These are phyloP conservation scores for Lepraria neglecta DNA, from an alignment of 495 filamentous ascomycete genomes.

Conservation along the genomic window DNA sequence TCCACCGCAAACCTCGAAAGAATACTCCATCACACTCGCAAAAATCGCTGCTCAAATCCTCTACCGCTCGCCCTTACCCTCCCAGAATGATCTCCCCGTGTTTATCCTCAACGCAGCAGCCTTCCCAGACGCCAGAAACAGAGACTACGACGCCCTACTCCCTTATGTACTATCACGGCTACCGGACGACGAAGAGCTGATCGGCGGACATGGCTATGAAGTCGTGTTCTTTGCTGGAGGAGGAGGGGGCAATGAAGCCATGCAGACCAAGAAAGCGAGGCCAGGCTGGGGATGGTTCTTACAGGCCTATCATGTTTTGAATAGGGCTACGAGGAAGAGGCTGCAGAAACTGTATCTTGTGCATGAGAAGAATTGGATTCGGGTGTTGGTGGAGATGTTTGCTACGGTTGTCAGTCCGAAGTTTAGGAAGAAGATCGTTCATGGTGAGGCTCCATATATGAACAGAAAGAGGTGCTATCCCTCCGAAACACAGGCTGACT, in stretches of 20 bases:
- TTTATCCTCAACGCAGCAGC: conserved; percentile 51
- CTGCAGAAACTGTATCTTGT: conserved; percentile 50
- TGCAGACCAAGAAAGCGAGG: conserved; percentile 36
- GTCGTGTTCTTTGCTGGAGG: conserved; percentile 52
- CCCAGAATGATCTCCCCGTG: conserved; percentile 40
- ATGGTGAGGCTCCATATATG: conserved; percentile 34
- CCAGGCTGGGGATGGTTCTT: conserved; percentile 54
- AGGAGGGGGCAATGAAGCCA: conserved; percentile 33
- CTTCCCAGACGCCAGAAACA: conserved; percentile 44
- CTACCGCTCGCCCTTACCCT: conserved; percentile 46
- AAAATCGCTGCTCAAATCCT: conserved; percentile 41
- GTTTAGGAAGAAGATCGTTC: conserved; percentile 50
- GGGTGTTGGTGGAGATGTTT: conserved; percentile 51
- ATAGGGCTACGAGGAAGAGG: conserved; percentile 47
- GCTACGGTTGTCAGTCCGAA: conserved; percentile 52
- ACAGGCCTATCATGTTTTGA: conserved; percentile 51
- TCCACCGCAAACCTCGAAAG: conserved; percentile 32
- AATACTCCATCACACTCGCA: conserved; percentile 38
- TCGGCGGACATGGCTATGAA: conserved; percentile 46
- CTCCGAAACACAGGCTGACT: background rate
- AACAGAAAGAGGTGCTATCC: background rate
- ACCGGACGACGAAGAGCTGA: conserved; percentile 48
- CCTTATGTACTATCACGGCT: conserved; percentile 51
- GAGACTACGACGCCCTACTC: conserved; percentile 49
- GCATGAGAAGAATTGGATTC: conserved; percentile 51